These are phyloP conservation scores for Suillus alpinus DNA, from an alignment of 768 basidiomycete species.

Conservation along the genomic window DNA sequence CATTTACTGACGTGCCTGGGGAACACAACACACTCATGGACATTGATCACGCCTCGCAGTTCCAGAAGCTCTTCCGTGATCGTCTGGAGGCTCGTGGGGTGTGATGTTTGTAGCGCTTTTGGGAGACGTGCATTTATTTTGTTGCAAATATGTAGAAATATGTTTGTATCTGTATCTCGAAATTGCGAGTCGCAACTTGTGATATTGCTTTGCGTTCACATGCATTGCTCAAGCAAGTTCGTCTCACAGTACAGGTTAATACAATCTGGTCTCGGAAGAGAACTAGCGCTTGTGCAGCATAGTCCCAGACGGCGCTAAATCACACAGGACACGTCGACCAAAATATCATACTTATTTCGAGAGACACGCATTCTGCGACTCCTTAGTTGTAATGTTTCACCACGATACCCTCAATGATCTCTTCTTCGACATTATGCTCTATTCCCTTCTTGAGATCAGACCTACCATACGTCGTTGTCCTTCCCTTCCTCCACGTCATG, in stretches of 20 bases:
- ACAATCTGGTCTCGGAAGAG: too few species aligned
- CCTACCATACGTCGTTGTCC: conserved; percentile 42
- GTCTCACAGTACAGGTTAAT: too few species aligned
- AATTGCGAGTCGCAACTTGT: not conserved
- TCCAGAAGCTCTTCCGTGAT: conserved; percentile 28
- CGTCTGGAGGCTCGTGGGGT: conserved; percentile 25
- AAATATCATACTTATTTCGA: not conserved
- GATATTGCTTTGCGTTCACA: too few species aligned
- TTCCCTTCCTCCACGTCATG: conserved; percentile 38
- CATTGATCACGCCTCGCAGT: conserved; percentile 27
- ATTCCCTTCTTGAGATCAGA: conserved; percentile 27
- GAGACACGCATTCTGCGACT: not conserved
- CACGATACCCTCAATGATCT: conserved; percentile 42
- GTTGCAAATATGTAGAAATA: not conserved
- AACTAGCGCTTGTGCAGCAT: too few species aligned
- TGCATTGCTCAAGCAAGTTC: too few species aligned
- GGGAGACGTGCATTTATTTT: not conserved
- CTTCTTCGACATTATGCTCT: conserved; percentile 43
- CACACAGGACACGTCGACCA: too few species aligned
- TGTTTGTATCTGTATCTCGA: not conserved
- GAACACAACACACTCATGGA: conserved; percentile 31
- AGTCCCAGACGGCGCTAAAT: too few species aligned
- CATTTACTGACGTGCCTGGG: conserved; percentile 25
- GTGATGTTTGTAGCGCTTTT: not conserved
- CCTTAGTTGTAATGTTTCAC: conserved; percentile 48